phyloP scores from a whole-genome alignment of 495 filamentous ascomycete genomes.

The Lasiosphaeria ovina region DNA sequence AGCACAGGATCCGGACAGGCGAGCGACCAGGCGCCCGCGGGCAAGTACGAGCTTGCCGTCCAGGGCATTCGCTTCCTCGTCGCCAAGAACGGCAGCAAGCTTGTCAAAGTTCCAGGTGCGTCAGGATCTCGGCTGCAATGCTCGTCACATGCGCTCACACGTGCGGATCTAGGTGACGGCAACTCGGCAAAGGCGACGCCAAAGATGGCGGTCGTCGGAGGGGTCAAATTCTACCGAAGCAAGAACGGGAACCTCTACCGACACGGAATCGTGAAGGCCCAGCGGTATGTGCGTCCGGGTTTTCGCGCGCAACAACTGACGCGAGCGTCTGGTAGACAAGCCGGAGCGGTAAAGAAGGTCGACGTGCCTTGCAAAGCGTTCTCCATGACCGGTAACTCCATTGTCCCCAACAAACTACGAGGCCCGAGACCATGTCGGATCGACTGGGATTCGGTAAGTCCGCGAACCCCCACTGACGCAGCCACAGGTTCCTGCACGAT shows the following conservation, averaged over 20 bases:
- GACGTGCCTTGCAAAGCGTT: conserved; percentile 84
- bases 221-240: conserved; percentile 83
- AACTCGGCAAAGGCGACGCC: conserved; percentile 70
- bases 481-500: conserved; percentile 74
- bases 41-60: conserved; percentile 65
- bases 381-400: conserved; percentile 78
- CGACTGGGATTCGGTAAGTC: conserved; percentile 29
- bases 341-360: conserved; percentile 62
- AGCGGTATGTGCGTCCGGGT: conserved; percentile 53
- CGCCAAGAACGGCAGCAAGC: conserved; percentile 76
- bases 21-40: conserved; percentile 30
- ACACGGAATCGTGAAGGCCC: conserved; percentile 63
- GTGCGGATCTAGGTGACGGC: conserved; percentile 50
- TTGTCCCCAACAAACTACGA: conserved; percentile 43
- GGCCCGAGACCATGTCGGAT: conserved; percentile 22
- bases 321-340: conserved; percentile 25
- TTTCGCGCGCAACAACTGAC: conserved; percentile 24
- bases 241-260: conserved; percentile 90
- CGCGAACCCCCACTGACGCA: conserved; percentile 32
- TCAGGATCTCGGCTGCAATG: conserved; percentile 12
- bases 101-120: conserved; percentile 70
- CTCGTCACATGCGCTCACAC: conserved; percentile 43
- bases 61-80: conserved; percentile 77
- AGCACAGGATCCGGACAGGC: conserved; percentile 36
- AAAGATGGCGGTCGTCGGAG: conserved; percentile 72